Percentiles rank a stretch among this genome's conserved stretches.
Conservation (phyloP, 805 yeast species). For the Danielozyma ontarioensis region DNA sequence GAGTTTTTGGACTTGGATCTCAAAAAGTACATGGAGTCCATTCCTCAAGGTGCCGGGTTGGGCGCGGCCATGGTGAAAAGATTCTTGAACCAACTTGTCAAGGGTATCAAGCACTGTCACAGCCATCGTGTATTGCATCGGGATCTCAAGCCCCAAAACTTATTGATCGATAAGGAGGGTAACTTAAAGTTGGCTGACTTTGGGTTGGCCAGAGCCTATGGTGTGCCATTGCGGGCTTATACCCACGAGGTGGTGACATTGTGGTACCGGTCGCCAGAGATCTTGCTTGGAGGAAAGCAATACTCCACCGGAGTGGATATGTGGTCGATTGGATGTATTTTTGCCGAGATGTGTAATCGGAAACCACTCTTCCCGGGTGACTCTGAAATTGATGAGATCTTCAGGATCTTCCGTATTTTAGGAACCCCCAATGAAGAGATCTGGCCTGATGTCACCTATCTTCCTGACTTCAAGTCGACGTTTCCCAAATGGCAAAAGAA, state of each 20-base stretch:
- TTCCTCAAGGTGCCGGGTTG: conserved; percentile 84
- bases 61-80: conserved; percentile 88
- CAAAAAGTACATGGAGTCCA: conserved; percentile 94
- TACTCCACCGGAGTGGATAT: conserved; percentile 97
- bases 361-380: conserved; percentile 96
- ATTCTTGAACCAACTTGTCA: conserved; percentile 86
- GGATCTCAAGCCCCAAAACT: conserved; percentile 93
- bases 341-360: conserved; percentile 96
- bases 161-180: conserved; percentile 92
- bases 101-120: conserved; percentile 91
- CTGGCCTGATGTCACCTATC: conserved; percentile 90
- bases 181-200: conserved; percentile 68
- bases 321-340: conserved; percentile 98
- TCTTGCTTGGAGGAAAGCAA: conserved; percentile 91
- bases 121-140: conserved; percentile 91
- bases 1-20: conserved; percentile 92
- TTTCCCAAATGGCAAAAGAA: conserved; percentile 87
- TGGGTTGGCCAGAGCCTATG: conserved; percentile 95
- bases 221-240: conserved; percentile 93
- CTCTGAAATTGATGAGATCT: conserved; percentile 95
- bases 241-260: conserved; percentile 97
- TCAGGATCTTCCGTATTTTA: conserved; percentile 82
- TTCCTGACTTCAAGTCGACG: conserved; percentile 91
- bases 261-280: conserved; percentile 98
- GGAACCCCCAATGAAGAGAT: conserved; percentile 92